A percentile compares a stretch with the other conserved stretches of the same genome.
Conservation (phyloP, 768 basidiomycete genomes). For the Sarcomyxa edulis region DNA sequence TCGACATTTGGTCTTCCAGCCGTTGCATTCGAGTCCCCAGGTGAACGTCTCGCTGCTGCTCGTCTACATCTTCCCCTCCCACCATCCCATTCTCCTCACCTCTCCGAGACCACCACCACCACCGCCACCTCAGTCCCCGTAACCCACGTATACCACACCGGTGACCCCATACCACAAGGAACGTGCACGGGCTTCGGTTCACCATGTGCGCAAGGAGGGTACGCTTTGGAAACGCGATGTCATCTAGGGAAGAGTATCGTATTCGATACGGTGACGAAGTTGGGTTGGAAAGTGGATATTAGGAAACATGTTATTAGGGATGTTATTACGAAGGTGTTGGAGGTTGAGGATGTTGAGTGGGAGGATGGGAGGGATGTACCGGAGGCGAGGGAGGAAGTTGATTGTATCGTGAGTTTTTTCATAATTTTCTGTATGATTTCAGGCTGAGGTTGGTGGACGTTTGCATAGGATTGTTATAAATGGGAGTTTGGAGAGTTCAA, state of each 20-base stretch:
- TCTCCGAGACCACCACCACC: conserved; percentile 46
- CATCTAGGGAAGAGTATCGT: conserved; percentile 86
- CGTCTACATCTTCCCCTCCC: conserved; percentile 89
- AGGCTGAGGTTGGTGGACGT: background rate
- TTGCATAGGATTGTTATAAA: conserved; percentile 66
- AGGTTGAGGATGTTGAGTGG: conserved; percentile 48
- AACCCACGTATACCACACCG: conserved; percentile 86
- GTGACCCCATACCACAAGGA: conserved; percentile 90
- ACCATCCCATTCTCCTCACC: conserved; percentile 38
- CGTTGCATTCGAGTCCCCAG: conserved; percentile 87
- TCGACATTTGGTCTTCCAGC: conserved; percentile 88
- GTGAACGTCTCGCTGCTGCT: conserved; percentile 64
- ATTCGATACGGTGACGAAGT: conserved; percentile 81
- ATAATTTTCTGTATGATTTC: background rate
- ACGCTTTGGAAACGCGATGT: conserved; percentile 82
- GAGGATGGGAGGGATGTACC: conserved; percentile 48
- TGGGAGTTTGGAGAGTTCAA: conserved; percentile 63
- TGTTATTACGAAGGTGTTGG: conserved; percentile 60
- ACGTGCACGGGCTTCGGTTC: conserved; percentile 72
- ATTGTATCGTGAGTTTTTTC: conserved; percentile 58
- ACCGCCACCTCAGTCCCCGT: conserved; percentile 34
- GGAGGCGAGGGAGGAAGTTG: conserved; percentile 48
- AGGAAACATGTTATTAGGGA: conserved; percentile 70
- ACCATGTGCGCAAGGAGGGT: conserved; percentile 77
- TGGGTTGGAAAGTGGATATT: conserved; percentile 80